phyloP scores from a whole-genome alignment of 164 flowering plant genomes.

The Nymphaea colorata region DNA sequence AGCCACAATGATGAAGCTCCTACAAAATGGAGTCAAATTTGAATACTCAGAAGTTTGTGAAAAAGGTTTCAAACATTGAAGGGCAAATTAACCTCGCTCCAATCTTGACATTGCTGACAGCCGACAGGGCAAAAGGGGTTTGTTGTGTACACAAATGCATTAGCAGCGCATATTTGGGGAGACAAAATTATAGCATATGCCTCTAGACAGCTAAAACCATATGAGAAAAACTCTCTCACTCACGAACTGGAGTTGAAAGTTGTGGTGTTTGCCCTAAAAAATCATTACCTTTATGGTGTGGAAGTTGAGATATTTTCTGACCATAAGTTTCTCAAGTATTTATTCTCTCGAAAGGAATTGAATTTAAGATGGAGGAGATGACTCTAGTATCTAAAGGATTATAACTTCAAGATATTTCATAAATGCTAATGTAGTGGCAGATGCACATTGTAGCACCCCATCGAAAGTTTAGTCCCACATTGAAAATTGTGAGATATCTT shows the following conservation, averaged over 20 bases:
- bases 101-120: neutral
- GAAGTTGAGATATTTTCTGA: neutral
- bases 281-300: neutral
- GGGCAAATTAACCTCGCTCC: slow-evolving; percentile 3
- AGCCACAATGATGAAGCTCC: slow-evolving; percentile 1
- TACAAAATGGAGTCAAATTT: neutral
- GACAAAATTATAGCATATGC: slow-evolving; percentile 5
- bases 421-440: slow-evolving; percentile 12
- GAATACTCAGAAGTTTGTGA: neutral
- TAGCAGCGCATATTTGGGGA: neutral
- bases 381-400: slow-evolving; percentile 1
- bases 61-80: slow-evolving; percentile 1
- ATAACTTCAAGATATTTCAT: neutral
- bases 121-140: neutral
- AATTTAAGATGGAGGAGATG: neutral
- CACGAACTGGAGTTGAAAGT: slow-evolving; percentile 4
- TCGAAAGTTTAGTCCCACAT: too few species aligned
- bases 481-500: too few species aligned
- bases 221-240: slow-evolving; percentile 6
- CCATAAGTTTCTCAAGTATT: slow-evolving; percentile 3
- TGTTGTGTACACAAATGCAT: slow-evolving; percentile 1
- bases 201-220: slow-evolving; percentile 6
- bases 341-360: neutral
- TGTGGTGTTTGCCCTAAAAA: slow-evolving; percentile 3
- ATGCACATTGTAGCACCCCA: slow-evolving; percentile 6